These are phyloP conservation scores for Colletotrichum camelliae DNA, from an alignment of 2,329 filamentous ascomycete species.

Conservation along the genomic window DNA sequence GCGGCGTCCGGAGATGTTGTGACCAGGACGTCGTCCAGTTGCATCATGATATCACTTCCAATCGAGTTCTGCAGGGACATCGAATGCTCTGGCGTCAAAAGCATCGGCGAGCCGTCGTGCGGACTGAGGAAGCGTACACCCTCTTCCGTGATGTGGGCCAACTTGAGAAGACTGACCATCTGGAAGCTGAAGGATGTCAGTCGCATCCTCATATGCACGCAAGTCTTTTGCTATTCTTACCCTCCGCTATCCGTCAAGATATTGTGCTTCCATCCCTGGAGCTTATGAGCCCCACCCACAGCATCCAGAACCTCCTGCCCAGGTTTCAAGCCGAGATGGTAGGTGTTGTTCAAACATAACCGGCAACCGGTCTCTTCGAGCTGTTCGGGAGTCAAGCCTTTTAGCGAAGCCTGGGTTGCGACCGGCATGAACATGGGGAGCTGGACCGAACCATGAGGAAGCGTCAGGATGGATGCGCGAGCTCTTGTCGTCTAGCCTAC, in stretches of 20 bases:
- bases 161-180: slow-evolving; percentile 95
- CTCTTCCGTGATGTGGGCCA: slow-evolving; percentile 93
- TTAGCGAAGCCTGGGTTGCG: slow-evolving; percentile 93
- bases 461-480: slow-evolving; percentile 82
- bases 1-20: slow-evolving; percentile 90
- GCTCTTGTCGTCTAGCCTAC: slow-evolving; percentile 83
- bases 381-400: slow-evolving; percentile 91
- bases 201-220: background rate
- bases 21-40: slow-evolving; percentile 96
- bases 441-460: slow-evolving; percentile 90
- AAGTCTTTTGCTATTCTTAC: slow-evolving; percentile 42
- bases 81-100: slow-evolving; percentile 96
- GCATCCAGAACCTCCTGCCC: slow-evolving; percentile 88
- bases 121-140: slow-evolving; percentile 96
- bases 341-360: slow-evolving; percentile 96
- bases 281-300: slow-evolving; percentile 89
- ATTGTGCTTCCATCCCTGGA: slow-evolving; percentile 96
- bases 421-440: slow-evolving; percentile 99
- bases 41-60: slow-evolving; percentile 99
- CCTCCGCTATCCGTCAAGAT: slow-evolving; percentile 84
- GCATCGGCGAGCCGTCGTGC: slow-evolving; percentile 94
- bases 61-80: slow-evolving; percentile 96
- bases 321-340: slow-evolving; percentile 93
- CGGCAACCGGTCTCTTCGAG: slow-evolving; percentile 88
- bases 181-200: slow-evolving; percentile 74